Base-by-base conservation (phyloP, 768 basidiomycete species). In the Epithele typhae region DNA sequence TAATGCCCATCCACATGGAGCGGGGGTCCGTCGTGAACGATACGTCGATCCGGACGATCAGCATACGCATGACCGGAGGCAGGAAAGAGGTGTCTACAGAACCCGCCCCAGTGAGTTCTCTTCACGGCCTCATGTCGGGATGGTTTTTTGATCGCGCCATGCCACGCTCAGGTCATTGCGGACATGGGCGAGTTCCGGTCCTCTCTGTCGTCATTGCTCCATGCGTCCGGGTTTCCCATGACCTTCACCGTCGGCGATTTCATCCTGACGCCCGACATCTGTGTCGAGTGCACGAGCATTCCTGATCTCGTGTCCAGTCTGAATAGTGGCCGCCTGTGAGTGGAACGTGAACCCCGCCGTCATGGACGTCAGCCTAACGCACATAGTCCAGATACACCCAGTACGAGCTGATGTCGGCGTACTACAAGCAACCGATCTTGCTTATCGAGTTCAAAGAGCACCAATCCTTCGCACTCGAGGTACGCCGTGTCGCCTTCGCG, bases 361-460 rank as follows among this genome's bases (percentile, higher is more conserved):
- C 27, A 30, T 30, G 27, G 27, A 14, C 14, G 7, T 30, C 27
- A 7, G 27, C 27, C 14, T 7, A 30, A 7, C 8, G 0, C 43
- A 3, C n/a, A 25, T 8, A 19, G 3, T 23, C 3, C 55, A 98
- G 95, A 49, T 96, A 95, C 62, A 89, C 92, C 0, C 96, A 99
- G 60, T 98, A 94, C 68, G 95, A 98, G 66, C 64, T 91, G 18
- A 97, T 99, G 95, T 92, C 89, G 0, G 85, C 84, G 14, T 87
- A 97, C 62, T 98, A 99, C 70, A 96, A 92, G 66, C 82, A 87
- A 17, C 94, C 95, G 0, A 75, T 99, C 43, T 71, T 99, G 14
- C 72, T 98, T 9, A 96, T 98, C 57, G 94, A 99, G 62, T 98
- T 98, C 52, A 95, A 98, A 61, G 92, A 98, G 68, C 88, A 96